Base-by-base conservation (phyloP, 2,329 filamentous ascomycete genomes). In the Colletotrichum magnum region DNA sequence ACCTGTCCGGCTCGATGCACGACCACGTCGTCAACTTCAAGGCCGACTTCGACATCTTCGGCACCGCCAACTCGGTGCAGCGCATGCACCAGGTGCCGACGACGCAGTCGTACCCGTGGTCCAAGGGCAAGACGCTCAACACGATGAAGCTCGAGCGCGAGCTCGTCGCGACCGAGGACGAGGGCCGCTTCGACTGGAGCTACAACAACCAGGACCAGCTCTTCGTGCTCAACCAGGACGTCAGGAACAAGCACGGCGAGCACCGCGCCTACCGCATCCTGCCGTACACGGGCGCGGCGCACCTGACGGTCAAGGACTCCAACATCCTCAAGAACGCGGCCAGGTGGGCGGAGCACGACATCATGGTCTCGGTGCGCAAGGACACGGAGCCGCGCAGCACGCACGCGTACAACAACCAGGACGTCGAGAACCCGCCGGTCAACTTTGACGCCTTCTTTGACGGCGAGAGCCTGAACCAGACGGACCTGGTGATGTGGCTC, bases 11-110 rank as follows among this genome's bases (percentile, higher is more conserved):
- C 6, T 82, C 80, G 32, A 86, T 88, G 80, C 87, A 89, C 74
- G 85, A 88, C 74, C 87, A 89, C 71, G 85, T 88, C 1, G 73
- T 88, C 45, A 87, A 85, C 71, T 88, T 83, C 79, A 88, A 88
- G 73, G 82, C 81, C 52, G 87, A 88, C 74, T 79, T 88, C 26
- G 86, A 88, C 72, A 81, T 88, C 39, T 76, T 82, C 7, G 86
- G 85, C 16, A 81, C 78, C 1, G 76, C 78, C 45, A 88, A 87
- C 75, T 84, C 80, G 4, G 74, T 86, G 53, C 61, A 81, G 64
- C 75, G 79, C 32, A 75, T 80, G 66, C 74, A 74, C 52, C 76
- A 79, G 67, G 77, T 79, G 2, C 78, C 79, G 2, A 71, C 74
- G 4, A 73, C 75, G 9, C 73, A 74, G 45, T 74, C 66, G 1